These are phyloP conservation scores for Penicillium sp. DNA, from an alignment of 2,329 filamentous ascomycete species.

Conservation along the genomic window DNA sequence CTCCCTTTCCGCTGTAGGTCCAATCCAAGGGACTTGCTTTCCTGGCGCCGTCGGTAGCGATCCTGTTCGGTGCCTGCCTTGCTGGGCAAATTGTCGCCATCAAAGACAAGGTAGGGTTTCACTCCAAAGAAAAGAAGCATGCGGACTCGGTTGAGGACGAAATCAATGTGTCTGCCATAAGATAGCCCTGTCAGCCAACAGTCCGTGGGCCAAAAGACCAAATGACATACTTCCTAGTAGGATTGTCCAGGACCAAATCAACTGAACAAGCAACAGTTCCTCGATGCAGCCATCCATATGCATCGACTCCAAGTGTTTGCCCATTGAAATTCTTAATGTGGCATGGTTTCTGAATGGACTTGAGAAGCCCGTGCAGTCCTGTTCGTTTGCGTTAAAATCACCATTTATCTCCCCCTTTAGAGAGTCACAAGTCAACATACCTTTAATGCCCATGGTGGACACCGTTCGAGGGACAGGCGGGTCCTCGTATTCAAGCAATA, in stretches of 20 bases:
- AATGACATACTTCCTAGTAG: constrained; percentile 71
- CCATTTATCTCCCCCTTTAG: neutral
- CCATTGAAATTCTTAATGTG: constrained; percentile 84
- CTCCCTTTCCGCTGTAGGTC: constrained; percentile 81
- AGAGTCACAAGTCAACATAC: constrained; percentile 21
- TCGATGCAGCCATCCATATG: constrained; percentile 96
- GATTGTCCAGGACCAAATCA: constrained; percentile 83
- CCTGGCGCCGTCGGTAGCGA: constrained; percentile 69
- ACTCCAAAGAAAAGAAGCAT: constrained; percentile 95
- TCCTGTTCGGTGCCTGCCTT: constrained; percentile 84
- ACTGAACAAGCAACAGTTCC: constrained; percentile 87
- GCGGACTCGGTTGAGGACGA: constrained; percentile 81
- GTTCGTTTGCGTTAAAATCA: constrained; percentile 5
- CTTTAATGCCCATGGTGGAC: constrained; percentile 46
- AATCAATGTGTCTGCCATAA: constrained; percentile 73
- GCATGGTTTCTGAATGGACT: constrained; percentile 89
- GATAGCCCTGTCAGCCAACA: constrained; percentile 17
- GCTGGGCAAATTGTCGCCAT: constrained; percentile 91
- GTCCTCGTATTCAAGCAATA: constrained; percentile 28
- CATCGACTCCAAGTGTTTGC: constrained; percentile 89
- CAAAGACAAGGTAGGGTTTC: constrained; percentile 92
- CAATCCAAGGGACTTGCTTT: constrained; percentile 71
- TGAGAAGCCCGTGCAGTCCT: constrained; percentile 88
- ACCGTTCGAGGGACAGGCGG: constrained; percentile 26
- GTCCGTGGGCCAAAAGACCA: neutral